Conservation (phyloP, 1,139 yeast species). For the Candida mesenterica region DNA sequence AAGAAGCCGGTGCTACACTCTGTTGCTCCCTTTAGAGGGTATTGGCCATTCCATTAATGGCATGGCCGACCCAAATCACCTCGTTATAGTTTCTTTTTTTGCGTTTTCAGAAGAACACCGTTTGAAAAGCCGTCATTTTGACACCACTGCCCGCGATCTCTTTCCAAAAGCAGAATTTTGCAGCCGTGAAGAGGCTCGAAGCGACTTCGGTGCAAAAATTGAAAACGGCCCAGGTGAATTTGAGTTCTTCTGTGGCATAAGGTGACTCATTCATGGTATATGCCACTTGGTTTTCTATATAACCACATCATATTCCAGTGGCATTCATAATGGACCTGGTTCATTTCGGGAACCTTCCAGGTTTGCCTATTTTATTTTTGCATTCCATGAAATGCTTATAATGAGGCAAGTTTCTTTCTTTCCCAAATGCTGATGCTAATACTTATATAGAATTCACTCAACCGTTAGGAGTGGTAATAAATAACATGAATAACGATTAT, state of each 20-base stretch:
- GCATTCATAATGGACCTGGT: too few species aligned
- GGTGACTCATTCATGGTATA: neutral
- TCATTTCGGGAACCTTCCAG: too few species aligned
- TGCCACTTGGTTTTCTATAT: neutral
- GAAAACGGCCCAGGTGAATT: neutral
- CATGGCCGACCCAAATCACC: too few species aligned
- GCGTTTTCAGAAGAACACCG: neutral
- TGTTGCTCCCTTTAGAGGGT: too few species aligned
- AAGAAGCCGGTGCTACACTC: too few species aligned
- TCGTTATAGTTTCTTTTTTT: neutral
- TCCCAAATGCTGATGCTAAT: neutral
- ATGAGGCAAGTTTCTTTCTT: slow-evolving; percentile 1
- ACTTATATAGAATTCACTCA: neutral
- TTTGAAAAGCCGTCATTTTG: neutral
- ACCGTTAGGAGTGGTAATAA: too few species aligned
- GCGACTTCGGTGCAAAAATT: too few species aligned
- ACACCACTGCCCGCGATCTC: neutral
- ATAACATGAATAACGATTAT: too few species aligned
- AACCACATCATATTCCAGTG: neutral
- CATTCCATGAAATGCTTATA: too few species aligned
- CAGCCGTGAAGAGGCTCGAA: too few species aligned
- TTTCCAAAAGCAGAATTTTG: neutral
- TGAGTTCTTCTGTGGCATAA: neutral
- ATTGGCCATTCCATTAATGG: too few species aligned
- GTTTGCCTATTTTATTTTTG: too few species aligned